Conservation (phyloP, 225 moss, liverwort and hornwort species). For the Asterella californica region DNA sequence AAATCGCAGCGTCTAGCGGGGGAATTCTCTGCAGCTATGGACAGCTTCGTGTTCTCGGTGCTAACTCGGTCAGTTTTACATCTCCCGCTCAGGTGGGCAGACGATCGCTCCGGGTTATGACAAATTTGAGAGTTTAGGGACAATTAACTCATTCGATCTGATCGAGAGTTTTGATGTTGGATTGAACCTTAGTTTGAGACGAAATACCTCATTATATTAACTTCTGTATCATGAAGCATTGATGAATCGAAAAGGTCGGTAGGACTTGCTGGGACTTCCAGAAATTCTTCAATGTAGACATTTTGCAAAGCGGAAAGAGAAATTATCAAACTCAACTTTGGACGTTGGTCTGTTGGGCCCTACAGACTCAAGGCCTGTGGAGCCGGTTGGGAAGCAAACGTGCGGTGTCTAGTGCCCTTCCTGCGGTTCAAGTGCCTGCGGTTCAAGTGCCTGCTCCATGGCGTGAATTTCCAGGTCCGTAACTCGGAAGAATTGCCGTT, state of each 20-base stretch:
- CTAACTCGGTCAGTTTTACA: not conserved
- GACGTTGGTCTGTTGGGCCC: no score
- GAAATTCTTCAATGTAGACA: no score
- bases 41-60: constrained; percentile 5
- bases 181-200: no score
- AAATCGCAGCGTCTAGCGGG: not conserved
- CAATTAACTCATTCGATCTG: not conserved
- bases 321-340: not conserved
- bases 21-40: not conserved
- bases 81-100: not conserved
- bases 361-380: constrained; percentile 6
- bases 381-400: constrained; percentile 22
- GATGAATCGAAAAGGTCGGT: no score
- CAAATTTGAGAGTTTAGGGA: not conserved
- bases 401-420: constrained; percentile 26
- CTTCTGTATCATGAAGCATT: no score
- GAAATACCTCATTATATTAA: no score
- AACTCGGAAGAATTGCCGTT: not conserved
- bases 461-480: constrained; percentile 68
- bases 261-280: no score
- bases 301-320: no score
- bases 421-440: no score
- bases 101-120: not conserved
- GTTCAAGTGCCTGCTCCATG: constrained; percentile 55
- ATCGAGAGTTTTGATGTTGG: not conserved